Conservation (phyloP, 2,329 filamentous ascomycete species). For the Lomentospora prolificans region DNA sequence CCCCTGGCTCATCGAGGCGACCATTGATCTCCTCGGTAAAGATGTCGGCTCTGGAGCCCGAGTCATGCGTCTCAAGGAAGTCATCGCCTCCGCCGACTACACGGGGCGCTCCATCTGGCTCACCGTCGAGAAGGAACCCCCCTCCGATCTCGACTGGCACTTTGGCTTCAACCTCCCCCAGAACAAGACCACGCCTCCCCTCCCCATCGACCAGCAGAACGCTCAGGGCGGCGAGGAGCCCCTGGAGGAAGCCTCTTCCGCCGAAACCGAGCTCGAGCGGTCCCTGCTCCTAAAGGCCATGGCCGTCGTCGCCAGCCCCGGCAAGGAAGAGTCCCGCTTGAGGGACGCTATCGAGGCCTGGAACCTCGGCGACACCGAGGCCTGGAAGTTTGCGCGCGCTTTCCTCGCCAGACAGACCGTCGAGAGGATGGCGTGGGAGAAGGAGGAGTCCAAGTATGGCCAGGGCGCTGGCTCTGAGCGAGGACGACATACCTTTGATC, state of each 20-base stretch:
- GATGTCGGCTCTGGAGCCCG: conserved; percentile 50
- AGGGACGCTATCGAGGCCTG: conserved; percentile 51
- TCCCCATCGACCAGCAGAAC: conserved; percentile 21
- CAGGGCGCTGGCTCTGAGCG: conserved; percentile 49
- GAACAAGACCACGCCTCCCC: conserved; percentile 45
- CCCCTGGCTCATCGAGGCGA: conserved; percentile 64
- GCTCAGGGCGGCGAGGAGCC: too few relatives aligned
- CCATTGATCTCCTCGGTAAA: conserved; percentile 56
- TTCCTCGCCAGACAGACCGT: conserved; percentile 52
- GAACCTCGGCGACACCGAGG: conserved; percentile 65
- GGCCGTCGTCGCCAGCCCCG: conserved; percentile 33
- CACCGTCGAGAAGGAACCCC: conserved; percentile 54
- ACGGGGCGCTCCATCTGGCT: conserved; percentile 65
- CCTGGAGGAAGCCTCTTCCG: conserved; percentile 37
- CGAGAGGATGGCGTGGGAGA: conserved; percentile 60
- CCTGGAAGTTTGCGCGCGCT: conserved; percentile 65
- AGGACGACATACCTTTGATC: conserved; percentile 24
- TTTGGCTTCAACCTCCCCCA: conserved; percentile 77
- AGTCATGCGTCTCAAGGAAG: conserved; percentile 68
- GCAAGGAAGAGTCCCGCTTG: conserved; percentile 33
- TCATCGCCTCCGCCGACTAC: conserved; percentile 58
- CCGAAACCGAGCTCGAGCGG: conserved; percentile 45
- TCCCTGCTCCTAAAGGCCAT: conserved; percentile 44
- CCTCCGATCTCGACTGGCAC: conserved; percentile 74
- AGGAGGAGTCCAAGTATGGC: conserved; percentile 55